A percentile compares a stretch with the other conserved stretches of the same genome.
phyloP scores from a whole-genome alignment of 306 rosid species.

The Boehmeria nivea region DNA sequence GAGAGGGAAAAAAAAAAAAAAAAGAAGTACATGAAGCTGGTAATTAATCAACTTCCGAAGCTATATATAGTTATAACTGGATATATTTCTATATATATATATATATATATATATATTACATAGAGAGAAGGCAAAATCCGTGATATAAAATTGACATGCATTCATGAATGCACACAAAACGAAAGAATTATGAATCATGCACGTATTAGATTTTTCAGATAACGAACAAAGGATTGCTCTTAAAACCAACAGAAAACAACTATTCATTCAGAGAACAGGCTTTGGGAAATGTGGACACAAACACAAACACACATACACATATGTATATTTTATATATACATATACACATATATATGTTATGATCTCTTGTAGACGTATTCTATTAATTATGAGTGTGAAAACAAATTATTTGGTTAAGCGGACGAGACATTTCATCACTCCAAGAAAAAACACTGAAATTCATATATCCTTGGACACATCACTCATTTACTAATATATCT shows the following conservation, averaged over 20 bases:
- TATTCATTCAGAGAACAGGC: conserved; percentile 10
- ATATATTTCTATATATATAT: too few species aligned
- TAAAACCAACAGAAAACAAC: conserved; percentile 13
- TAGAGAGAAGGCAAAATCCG: neutral
- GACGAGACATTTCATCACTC: conserved; percentile 58
- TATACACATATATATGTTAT: neutral
- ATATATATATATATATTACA: too few species aligned
- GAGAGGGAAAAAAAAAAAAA: too few species aligned
- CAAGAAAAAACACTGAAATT: conserved; percentile 73
- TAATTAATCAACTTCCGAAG: too few species aligned
- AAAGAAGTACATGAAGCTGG: too few species aligned
- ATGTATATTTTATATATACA: neutral
- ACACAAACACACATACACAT: neutral
- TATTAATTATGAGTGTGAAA: conserved; percentile 22
- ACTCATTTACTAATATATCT: conserved; percentile 18
- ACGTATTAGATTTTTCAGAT: conserved; percentile 1
- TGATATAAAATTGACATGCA: neutral
- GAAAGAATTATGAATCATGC: conserved; percentile 13
- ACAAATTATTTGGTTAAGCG: conserved; percentile 47
- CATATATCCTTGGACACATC: conserved; percentile 42
- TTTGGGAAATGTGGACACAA: conserved; percentile 40
- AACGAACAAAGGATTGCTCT: conserved; percentile 11
- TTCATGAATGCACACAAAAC: conserved; percentile 7
- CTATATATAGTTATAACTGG: too few species aligned
- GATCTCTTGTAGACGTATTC: conserved; percentile 27